These are phyloP conservation scores for Dictyostelium intermedium DNA, from an alignment of 78 protist genomes.

Conservation along the genomic window DNA sequence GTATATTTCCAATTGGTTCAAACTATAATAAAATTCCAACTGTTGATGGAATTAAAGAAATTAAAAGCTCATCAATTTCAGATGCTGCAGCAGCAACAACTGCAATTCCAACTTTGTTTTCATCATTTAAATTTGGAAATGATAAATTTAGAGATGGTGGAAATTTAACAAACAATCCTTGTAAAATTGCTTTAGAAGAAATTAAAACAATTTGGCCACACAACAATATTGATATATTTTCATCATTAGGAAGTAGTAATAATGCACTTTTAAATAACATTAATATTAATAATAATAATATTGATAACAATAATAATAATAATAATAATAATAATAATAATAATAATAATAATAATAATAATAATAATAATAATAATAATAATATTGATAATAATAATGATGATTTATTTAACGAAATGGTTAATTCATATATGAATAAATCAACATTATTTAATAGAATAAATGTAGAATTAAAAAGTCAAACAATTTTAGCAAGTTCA, in stretches of 20 bases:
- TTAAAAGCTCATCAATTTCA: neutral
- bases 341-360: neutral
- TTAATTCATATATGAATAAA: neutral
- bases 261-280: neutral
- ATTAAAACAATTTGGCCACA: neutral
- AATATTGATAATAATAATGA: neutral
- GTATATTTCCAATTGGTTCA: slow-evolving; percentile 15
- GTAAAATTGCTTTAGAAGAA: neutral
- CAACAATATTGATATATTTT: neutral
- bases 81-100: slow-evolving; percentile 17
- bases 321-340: neutral
- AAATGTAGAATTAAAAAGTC: neutral
- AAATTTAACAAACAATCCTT: neutral
- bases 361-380: neutral
- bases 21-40: neutral
- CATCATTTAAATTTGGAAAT: neutral
- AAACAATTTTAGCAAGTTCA: neutral
- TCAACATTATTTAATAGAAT: neutral
- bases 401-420: neutral
- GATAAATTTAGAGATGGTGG: slow-evolving; percentile 13
- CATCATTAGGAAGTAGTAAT: slow-evolving; percentile 1
- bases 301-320: neutral
- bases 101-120: neutral
- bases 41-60: neutral
- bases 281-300: neutral